phyloP scores from a whole-genome alignment of 768 basidiomycete species.

The Obba rivulosa region DNA sequence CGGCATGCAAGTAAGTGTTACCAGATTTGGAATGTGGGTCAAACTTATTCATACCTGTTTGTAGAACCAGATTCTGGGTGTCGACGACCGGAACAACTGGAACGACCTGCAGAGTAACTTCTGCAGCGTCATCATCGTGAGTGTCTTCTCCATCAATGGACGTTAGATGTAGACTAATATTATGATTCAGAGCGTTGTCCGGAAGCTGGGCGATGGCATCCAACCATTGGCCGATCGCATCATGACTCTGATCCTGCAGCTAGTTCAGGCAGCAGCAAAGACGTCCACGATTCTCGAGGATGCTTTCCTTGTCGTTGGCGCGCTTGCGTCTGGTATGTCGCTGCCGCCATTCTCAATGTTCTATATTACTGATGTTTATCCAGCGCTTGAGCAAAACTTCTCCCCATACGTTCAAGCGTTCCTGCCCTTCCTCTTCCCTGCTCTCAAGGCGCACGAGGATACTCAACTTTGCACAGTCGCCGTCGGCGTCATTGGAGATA shows the following conservation, averaged over 20 bases:
- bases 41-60: not conserved
- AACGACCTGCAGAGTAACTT: constrained; percentile 96
- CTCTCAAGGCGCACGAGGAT: constrained; percentile 90
- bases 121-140: constrained; percentile 82
- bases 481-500: constrained; percentile 92
- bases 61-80: constrained; percentile 88
- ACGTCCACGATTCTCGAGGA: constrained; percentile 95
- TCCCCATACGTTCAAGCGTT: constrained; percentile 81
- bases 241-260: constrained; percentile 84
- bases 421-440: constrained; percentile 80
- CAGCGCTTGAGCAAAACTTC: constrained; percentile 75
- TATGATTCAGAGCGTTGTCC: constrained; percentile 63
- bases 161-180: not conserved
- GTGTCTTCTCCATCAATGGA: constrained; percentile 21
- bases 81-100: constrained; percentile 98
- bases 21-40: not conserved
- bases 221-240: constrained; percentile 88
- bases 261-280: constrained; percentile 85
- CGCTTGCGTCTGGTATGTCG: constrained; percentile 64
- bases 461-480: constrained; percentile 94
- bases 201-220: constrained; percentile 78
- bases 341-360: not conserved
- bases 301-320: constrained; percentile 90
- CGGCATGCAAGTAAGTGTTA: constrained; percentile 60
- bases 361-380: constrained; percentile 1